Conservation (phyloP, 495 filamentous ascomycete genomes). For the Penicillium lividum region DNA sequence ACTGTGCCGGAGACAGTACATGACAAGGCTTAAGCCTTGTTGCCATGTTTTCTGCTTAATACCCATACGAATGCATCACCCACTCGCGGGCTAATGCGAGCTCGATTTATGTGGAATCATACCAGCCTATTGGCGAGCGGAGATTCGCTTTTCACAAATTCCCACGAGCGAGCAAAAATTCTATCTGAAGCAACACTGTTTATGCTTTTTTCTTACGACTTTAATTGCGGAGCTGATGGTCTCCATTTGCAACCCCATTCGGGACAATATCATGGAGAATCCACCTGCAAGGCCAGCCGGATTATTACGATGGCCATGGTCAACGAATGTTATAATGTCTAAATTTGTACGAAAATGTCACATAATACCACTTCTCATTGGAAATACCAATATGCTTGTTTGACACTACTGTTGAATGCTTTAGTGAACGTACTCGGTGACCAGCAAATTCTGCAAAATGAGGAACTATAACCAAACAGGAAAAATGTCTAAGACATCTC, state of each 20-base stretch:
- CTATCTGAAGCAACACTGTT: not conserved
- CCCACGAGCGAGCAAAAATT: not conserved
- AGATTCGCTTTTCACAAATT: not conserved
- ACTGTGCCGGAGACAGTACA: slow-evolving; percentile 12
- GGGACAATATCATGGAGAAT: not conserved
- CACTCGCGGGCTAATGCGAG: no score
- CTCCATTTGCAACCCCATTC: not conserved
- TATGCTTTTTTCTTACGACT: not conserved
- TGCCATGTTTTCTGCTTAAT: not conserved
- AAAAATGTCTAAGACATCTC: not conserved
- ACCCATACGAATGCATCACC: not conserved
- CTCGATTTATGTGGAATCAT: not conserved
- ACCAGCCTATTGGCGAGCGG: not conserved
- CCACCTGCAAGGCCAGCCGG: not conserved
- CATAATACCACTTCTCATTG: not conserved
- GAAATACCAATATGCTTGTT: no score
- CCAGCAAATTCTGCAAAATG: not conserved
- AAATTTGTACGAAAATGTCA: not conserved
- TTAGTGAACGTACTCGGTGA: not conserved
- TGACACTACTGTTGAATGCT: not conserved
- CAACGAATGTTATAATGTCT: slow-evolving; percentile 4
- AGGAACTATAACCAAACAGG: not conserved
- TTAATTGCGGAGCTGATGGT: not conserved
- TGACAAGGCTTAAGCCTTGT: slow-evolving; percentile 12
- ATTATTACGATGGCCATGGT: not conserved